phyloP scores from a whole-genome alignment of 1,284 basidiomycete species.

The Chalciporus sp. region DNA sequence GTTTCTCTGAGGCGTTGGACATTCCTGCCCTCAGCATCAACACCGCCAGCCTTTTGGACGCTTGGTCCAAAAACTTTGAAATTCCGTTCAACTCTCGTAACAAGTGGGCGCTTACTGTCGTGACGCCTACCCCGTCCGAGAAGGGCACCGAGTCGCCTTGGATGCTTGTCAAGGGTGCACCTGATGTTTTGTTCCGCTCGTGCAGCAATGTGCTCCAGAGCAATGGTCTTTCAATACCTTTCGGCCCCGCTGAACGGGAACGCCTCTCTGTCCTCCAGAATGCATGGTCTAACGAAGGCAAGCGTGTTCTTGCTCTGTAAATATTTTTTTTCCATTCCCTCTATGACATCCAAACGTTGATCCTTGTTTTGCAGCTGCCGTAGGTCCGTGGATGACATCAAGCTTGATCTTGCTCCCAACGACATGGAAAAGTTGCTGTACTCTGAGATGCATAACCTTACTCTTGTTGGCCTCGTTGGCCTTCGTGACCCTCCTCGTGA shows the following conservation, averaged over 20 bases:
- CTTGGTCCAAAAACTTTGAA: conserved; percentile 37
- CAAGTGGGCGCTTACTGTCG: conserved; percentile 58
- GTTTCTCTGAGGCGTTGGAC: conserved; percentile 50
- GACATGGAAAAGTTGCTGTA: conserved; percentile 41
- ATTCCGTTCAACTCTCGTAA: conserved; percentile 64
- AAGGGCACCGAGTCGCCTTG: conserved; percentile 23
- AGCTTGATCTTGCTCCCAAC: conserved; percentile 34
- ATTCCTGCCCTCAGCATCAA: conserved; percentile 3
- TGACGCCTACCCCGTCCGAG: conserved; percentile 1
- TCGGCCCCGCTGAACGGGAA: conserved; percentile 28
- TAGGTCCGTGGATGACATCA: conserved; percentile 33
- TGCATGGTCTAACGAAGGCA: conserved; percentile 54
- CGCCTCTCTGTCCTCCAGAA: conserved; percentile 42
- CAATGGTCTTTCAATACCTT: conserved; percentile 36
- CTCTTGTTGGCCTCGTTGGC: conserved; percentile 58
- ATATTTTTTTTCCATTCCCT: not conserved
- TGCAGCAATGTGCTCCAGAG: conserved; percentile 41
- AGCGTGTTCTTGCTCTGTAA: conserved; percentile 55
- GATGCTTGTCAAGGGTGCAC: conserved; percentile 55
- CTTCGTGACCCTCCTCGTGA: conserved; percentile 60
- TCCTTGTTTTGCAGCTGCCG: conserved; percentile 4
- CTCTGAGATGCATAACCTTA: conserved; percentile 43
- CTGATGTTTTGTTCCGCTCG: conserved; percentile 53
- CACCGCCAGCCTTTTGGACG: conserved; percentile 16
- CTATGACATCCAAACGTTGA: not conserved